These are phyloP conservation scores for Talaromyces verruculosus DNA, from an alignment of 2,329 filamentous ascomycete genomes.

Conservation along the genomic window DNA sequence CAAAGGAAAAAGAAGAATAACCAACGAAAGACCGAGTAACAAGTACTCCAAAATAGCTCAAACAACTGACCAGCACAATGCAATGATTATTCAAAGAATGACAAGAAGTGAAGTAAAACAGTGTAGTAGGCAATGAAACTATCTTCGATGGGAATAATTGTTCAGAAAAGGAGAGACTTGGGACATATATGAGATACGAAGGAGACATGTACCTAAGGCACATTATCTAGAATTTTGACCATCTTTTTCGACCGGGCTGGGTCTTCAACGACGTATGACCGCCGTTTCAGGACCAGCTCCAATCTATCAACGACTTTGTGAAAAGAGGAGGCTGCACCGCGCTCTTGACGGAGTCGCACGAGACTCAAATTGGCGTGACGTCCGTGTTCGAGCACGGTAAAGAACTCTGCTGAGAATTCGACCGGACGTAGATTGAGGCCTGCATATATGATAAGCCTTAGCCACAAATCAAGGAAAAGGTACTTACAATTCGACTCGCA, in stretches of 20 bases:
- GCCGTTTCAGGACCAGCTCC: conserved; percentile 64
- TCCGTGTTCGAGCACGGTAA: conserved; percentile 84
- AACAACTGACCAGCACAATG: conserved; percentile 4
- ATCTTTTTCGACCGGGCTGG: conserved; percentile 68
- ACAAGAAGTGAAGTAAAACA: conserved; percentile 6
- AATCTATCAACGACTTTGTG: conserved; percentile 77
- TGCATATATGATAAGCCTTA: conserved; percentile 38
- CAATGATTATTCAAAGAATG: conserved; percentile 13
- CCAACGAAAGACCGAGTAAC: neutral
- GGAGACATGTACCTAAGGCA: conserved; percentile 9
- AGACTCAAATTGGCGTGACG: conserved; percentile 74
- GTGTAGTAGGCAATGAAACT: neutral
- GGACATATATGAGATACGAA: neutral
- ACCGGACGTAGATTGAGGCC: conserved; percentile 82
- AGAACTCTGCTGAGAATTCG: conserved; percentile 82
- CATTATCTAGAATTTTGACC: conserved; percentile 41
- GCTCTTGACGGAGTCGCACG: conserved; percentile 82
- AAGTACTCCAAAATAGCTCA: conserved; percentile 6
- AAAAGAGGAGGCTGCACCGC: conserved; percentile 88
- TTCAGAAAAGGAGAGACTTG: neutral
- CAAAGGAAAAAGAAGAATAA: neutral
- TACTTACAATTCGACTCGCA: conserved; percentile 73
- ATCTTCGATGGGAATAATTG: conserved; percentile 6
- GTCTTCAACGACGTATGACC: conserved; percentile 68
- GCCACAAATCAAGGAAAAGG: neutral